Evolutionary conservation across 345 rosid species (phyloP).

Genomic region (Ricinus communis): DNA sequence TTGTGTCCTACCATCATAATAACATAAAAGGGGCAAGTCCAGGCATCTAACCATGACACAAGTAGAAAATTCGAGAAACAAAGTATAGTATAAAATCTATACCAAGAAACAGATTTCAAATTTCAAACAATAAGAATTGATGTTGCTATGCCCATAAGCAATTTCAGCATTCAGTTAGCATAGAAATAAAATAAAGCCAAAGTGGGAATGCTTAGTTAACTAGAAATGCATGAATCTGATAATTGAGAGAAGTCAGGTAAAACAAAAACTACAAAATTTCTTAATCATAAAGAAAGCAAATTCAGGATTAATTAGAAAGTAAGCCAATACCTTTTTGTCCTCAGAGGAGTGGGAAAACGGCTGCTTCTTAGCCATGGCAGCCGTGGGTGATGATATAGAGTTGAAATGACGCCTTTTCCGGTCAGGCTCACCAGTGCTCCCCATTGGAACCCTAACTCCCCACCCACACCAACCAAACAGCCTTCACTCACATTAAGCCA

Average conservation of each 20-base stretch:
- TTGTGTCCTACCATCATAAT: no score
- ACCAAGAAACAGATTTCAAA: no score
- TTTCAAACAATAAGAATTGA: neutral
- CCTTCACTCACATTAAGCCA: constrained; percentile 15
- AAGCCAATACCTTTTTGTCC: constrained; percentile 62
- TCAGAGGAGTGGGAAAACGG: constrained; percentile 68
- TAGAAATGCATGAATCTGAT: neutral
- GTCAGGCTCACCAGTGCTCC: constrained; percentile 91
- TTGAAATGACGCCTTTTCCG: constrained; percentile 78
- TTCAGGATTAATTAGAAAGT: neutral
- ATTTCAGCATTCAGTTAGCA: neutral
- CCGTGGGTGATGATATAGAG: constrained; percentile 77
- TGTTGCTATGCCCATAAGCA: neutral
- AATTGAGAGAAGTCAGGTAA: neutral
- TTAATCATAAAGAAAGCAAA: neutral
- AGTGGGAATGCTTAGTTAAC: neutral
- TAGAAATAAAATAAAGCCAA: neutral
- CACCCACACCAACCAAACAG: no score
- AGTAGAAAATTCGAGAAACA: no score
- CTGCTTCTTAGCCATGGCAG: constrained; percentile 64
- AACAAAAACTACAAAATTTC: neutral
- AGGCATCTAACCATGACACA: no score
- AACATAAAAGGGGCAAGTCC: no score
- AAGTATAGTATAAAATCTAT: no score
- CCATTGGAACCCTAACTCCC: constrained; percentile 50